Conservation (phyloP, 495 filamentous ascomycete genomes). For the Penicillium robsamsonii region DNA sequence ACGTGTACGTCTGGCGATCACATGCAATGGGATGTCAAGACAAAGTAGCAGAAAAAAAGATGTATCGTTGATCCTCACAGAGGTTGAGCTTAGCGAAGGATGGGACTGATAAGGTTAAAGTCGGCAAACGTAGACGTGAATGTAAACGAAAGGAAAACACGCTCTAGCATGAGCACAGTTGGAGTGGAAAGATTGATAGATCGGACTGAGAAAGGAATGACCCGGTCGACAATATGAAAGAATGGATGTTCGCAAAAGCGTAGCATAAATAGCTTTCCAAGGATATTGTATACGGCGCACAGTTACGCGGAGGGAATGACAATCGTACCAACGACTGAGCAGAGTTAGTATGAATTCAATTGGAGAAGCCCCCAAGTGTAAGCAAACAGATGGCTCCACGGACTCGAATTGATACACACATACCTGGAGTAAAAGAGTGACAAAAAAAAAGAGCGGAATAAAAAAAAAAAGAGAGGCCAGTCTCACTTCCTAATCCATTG, state of each 20-base stretch:
- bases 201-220: conserved; percentile 10
- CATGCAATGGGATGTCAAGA: background rate
- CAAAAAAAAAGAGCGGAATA: conserved; percentile 2
- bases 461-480: conserved; percentile 2
- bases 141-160: conserved; percentile 15
- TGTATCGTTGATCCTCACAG: conserved; percentile 19
- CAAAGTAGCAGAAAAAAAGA: background rate
- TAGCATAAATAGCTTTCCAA: background rate
- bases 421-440: conserved; percentile 22
- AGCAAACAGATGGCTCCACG: background rate
- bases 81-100: conserved; percentile 18
- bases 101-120: background rate
- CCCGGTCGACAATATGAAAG: conserved; percentile 12
- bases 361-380: background rate
- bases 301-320: background rate
- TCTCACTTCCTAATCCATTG: conserved; percentile 23
- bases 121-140: background rate
- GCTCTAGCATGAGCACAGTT: conserved; percentile 20
- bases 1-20: background rate
- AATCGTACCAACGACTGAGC: background rate
- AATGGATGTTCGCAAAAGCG: conserved; percentile 16
- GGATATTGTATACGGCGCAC: background rate
- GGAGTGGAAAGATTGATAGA: conserved; percentile 10
- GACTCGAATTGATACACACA: conserved; percentile 3
- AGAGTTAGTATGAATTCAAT: conserved; percentile 2